A percentile compares a stretch with the other conserved stretches of the same genome.
Conservation (phyloP, 345 rosid genomes). For the Crucihimalaya himalaica region DNA sequence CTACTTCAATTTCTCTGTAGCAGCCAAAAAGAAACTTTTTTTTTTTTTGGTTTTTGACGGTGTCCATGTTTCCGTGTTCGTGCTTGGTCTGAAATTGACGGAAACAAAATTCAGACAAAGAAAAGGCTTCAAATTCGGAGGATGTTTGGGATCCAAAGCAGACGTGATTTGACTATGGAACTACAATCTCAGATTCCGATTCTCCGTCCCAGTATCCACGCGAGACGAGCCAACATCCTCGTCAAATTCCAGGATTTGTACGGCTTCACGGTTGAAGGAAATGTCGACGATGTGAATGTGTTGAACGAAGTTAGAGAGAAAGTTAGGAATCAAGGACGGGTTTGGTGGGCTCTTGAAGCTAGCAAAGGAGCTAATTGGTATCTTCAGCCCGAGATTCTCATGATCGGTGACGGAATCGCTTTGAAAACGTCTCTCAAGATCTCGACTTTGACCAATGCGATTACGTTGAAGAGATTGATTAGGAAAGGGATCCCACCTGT, state of each 20-base stretch:
- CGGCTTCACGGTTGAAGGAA: conserved; percentile 94
- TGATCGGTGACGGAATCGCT: conserved; percentile 67
- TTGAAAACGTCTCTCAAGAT: conserved; percentile 84
- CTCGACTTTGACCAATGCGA: conserved; percentile 75
- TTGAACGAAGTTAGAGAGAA: conserved; percentile 96
- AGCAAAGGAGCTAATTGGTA: conserved; percentile 99
- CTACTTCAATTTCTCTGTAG: conserved; percentile 10
- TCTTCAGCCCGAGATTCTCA: conserved; percentile 71
- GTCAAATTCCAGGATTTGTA: conserved; percentile 96
- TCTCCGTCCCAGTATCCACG: conserved; percentile 95
- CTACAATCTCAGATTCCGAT: conserved; percentile 74
- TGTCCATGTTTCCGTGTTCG: conserved; percentile 45
- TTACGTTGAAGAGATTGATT: conserved; percentile 84
- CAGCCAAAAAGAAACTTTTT: not conserved
- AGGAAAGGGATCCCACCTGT: conserved; percentile 99
- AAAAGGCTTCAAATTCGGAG: not conserved
- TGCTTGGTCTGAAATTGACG: conserved; percentile 44
- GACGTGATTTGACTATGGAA: conserved; percentile 67
- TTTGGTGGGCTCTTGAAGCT: conserved; percentile 99
- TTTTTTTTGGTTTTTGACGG: conserved; percentile 42
- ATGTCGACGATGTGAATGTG: conserved; percentile 95
- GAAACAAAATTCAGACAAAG: conserved; percentile 3
- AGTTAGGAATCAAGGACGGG: conserved; percentile 91
- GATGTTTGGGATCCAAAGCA: conserved; percentile 72
- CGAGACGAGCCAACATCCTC: conserved; percentile 83